These are phyloP conservation scores for Fraxinus nigra DNA, from an alignment of 305 asterid species.

Conservation along the genomic window DNA sequence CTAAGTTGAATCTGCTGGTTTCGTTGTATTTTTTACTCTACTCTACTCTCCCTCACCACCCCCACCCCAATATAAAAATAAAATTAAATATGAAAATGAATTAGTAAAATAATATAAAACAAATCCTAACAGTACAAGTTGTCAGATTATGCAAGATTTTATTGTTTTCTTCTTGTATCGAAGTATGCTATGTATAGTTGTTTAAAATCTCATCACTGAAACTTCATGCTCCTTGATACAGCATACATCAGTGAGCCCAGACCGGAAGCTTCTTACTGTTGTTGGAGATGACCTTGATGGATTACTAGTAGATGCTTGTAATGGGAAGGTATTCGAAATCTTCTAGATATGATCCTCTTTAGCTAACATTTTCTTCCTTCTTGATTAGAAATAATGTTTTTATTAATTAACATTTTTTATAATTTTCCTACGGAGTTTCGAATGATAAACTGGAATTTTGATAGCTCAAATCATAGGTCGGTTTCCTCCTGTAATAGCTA, in stretches of 20 bases:
- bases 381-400: background rate
- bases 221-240: constrained; percentile 33
- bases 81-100: background rate
- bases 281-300: constrained; percentile 71
- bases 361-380: background rate
- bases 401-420: background rate
- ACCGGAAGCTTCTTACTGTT: constrained; percentile 60
- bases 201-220: constrained; percentile 4
- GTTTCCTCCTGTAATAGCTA: background rate
- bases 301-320: constrained; percentile 60
- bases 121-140: background rate
- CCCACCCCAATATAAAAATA: background rate
- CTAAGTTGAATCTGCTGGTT: background rate
- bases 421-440: background rate
- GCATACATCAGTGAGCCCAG: constrained; percentile 79
- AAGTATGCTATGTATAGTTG: constrained; percentile 4
- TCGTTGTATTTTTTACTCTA: background rate
- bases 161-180: background rate
- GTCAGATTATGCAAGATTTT: background rate
- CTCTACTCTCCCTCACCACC: background rate
- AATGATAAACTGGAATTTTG: background rate
- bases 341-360: background rate
- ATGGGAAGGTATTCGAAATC: constrained; percentile 55
- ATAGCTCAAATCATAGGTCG: background rate
- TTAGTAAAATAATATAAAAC: background rate